These are phyloP conservation scores for Epichloe baconii DNA, from an alignment of 2,329 filamentous ascomycete species.

Conservation along the genomic window DNA sequence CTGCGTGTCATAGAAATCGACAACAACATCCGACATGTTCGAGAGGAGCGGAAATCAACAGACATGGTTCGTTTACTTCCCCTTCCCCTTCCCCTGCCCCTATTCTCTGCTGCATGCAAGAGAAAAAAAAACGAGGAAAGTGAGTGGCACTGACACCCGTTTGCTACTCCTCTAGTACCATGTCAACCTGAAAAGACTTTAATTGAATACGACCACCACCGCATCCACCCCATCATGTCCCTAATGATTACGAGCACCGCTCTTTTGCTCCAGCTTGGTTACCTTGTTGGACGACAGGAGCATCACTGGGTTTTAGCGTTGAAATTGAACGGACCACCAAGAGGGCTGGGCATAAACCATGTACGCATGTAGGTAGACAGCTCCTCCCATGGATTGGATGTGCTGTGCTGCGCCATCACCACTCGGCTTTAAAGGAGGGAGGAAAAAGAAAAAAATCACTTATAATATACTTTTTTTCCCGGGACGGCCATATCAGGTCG, in stretches of 20 bases:
- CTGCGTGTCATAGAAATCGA: conserved; percentile 18
- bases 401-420: background rate
- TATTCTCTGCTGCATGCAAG: background rate
- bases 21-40: conserved; percentile 21
- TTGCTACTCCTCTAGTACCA: conserved; percentile 3
- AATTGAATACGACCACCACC: background rate
- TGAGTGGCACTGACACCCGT: background rate
- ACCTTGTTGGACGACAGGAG: background rate
- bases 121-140: background rate
- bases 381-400: no score
- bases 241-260: background rate
- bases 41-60: conserved; percentile 16
- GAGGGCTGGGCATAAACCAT: no score
- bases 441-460: no score
- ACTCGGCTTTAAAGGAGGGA: background rate
- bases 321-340: background rate
- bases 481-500: background rate
- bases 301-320: background rate
- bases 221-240: background rate
- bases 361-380: no score
- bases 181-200: conserved; percentile 6
- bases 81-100: no score
- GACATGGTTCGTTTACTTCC: conserved; percentile 17
- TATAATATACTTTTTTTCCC: background rate
- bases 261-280: background rate